Evolutionary conservation across 1,139 yeast species (phyloP), one percentile per base, ranked within the genome.

Genomic region (Hansenula anomala): DNA sequence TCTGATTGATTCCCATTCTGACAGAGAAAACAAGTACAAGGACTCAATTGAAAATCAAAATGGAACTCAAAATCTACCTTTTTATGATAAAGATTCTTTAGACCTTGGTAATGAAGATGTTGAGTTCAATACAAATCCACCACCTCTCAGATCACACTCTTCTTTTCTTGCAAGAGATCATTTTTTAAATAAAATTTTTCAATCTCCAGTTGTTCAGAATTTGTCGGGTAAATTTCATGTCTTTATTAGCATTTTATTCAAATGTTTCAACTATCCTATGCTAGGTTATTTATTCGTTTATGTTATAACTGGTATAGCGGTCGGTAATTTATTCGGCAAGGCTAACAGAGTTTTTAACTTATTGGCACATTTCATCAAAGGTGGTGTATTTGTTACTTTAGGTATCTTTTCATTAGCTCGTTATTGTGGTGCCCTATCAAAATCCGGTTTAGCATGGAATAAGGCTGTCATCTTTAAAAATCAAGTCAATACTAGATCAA

Each of bases 321-420:
- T 86, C 3, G 83, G 85, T 36, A 75, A 74, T 40, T 57, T 82
- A 29, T 61, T 88, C 51, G 97, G 96, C 26, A 64, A 75, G 60
- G 89, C 77, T 7, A 59, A 55, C 23, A 66, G 69, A 17, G 81
- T 90, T 7, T 92, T 85, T 64, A 89, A 87, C 55, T 64, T 92
- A 39, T 71, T 90, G 45, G 98, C 98, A 2, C 98, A 92, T 61
- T 87, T 88, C 70, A 90, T 92, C 59, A 92, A 92, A 62, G 98
- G 98, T 42, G 95, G 94, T 13, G 92, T 92, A 4, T 90, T 92
- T 59, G 73, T 88, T 47, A 52, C 73, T 3, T 67, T 84, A 37
- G 98, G 98, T 11, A 45, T 90, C 8, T 61, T 89, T 15, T 74
- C 95, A 14, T 69, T 92, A 36, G 84, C 89, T 3, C 76, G 97